phyloP scores from a whole-genome alignment of 2,329 filamentous ascomycete species.

The Chrysoporthe cubensis region DNA sequence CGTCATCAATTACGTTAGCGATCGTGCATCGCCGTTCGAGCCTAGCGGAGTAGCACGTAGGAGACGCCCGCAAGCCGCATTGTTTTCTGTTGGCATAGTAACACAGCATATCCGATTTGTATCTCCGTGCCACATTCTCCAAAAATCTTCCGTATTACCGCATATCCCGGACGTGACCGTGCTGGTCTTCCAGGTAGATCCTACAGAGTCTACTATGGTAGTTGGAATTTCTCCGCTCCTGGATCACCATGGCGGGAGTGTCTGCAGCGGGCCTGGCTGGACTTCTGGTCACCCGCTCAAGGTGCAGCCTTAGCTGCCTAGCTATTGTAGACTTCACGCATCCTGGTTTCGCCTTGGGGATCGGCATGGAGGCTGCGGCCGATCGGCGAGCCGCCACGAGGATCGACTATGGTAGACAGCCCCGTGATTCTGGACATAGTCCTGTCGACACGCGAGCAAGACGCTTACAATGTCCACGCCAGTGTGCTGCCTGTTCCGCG shows the following conservation, averaged over 20 bases:
- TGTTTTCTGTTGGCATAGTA: not conserved
- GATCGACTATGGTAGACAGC: not conserved
- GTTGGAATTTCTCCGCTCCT: not conserved
- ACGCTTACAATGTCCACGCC: not conserved
- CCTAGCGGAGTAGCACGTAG: conserved; percentile 2
- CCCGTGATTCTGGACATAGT: not conserved
- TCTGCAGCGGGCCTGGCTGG: not conserved
- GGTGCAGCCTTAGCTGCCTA: not conserved
- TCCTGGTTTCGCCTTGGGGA: conserved; percentile 1
- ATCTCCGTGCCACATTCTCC: not conserved
- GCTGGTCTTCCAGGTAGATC: not conserved
- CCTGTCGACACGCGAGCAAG: not conserved
- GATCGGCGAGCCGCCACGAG: not conserved
- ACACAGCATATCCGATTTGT: not conserved
- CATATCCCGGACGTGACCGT: not conserved
- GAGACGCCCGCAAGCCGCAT: conserved; percentile 7
- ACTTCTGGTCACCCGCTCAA: not conserved
- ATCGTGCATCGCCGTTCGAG: conserved; percentile 23
- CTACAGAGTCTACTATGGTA: no score
- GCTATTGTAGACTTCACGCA: not conserved
- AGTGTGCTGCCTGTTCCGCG: not conserved
- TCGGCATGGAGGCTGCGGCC: not conserved
- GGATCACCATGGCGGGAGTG: not conserved
- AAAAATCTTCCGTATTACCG: not conserved
- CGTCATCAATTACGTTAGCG: conserved; percentile 30